phyloP scores from a whole-genome alignment of 2,329 filamentous ascomycete genomes.

The Cryphonectria naterciae region DNA sequence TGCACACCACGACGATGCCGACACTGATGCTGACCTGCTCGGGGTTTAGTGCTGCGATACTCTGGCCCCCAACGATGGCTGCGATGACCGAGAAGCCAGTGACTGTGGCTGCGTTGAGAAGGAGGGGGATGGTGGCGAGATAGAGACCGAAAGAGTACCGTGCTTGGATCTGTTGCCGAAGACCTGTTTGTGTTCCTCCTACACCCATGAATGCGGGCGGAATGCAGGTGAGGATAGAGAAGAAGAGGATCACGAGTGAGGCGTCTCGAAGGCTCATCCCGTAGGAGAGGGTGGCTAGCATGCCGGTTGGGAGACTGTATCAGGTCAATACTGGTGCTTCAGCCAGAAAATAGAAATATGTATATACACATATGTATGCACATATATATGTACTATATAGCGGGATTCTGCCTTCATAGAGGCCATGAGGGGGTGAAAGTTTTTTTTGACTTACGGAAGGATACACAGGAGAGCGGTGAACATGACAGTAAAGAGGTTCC shows the following conservation, averaged over 20 bases:
- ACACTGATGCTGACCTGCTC: constrained; percentile 54
- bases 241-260: constrained; percentile 63
- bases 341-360: too few species aligned
- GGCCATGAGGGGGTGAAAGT: not conserved
- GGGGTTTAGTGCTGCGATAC: constrained; percentile 51
- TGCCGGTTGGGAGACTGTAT: constrained; percentile 59
- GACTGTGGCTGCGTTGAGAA: constrained; percentile 61
- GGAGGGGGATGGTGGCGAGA: constrained; percentile 53
- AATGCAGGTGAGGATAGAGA: constrained; percentile 55
- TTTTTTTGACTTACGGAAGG: constrained; percentile 52
- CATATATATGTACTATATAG: too few species aligned
- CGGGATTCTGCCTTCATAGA: not conserved
- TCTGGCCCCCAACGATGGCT: constrained; percentile 60
- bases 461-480: constrained; percentile 62
- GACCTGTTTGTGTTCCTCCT: constrained; percentile 58
- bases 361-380: too few species aligned
- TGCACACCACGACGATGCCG: constrained; percentile 60
- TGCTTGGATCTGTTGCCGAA: constrained; percentile 65
- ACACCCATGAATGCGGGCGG: constrained; percentile 60
- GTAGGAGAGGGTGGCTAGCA: constrained; percentile 58
- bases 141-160: constrained; percentile 62
- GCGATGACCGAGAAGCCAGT: constrained; percentile 62
- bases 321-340: not conserved
- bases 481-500: constrained; percentile 64
- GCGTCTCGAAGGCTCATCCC: constrained; percentile 59